Percentiles rank a stretch among this genome's conserved stretches.
Evolutionary conservation across 2,329 filamentous ascomycete species (phyloP).

Genomic region (Aspergillus clavatus): DNA sequence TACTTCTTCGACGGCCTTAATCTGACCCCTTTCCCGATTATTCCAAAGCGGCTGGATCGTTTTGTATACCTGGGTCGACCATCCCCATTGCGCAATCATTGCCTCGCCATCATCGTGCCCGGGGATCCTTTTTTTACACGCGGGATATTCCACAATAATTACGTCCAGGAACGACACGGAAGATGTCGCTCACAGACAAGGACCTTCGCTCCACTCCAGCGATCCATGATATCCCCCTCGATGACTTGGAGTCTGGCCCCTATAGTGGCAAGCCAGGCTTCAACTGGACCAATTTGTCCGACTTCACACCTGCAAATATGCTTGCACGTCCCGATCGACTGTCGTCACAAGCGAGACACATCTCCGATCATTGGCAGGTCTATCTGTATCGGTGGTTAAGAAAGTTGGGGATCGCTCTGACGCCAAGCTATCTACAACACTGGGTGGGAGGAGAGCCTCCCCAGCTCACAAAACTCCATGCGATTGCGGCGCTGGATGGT

Average conservation of each 20-base stretch:
- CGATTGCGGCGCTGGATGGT: constrained; percentile 40
- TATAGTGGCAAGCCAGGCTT: constrained; percentile 1
- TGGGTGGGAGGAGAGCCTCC: constrained; percentile 28
- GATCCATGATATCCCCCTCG: constrained; percentile 24
- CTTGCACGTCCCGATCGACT: constrained; percentile 16
- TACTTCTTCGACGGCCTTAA: neutral
- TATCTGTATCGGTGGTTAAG: constrained; percentile 19
- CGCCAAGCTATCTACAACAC: constrained; percentile 36
- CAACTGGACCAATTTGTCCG: constrained; percentile 22
- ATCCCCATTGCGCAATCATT: no score
- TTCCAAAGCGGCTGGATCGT: neutral
- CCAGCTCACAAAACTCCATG: constrained; percentile 29
- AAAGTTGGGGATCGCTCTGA: constrained; percentile 27
- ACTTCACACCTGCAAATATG: constrained; percentile 21
- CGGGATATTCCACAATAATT: neutral
- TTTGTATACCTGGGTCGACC: neutral
- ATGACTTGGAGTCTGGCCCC: constrained; percentile 26
- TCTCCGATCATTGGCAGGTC: constrained; percentile 22
- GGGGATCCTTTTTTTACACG: no score
- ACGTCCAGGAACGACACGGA: neutral
- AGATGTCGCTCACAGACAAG: constrained; percentile 15
- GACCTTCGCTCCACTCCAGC: constrained; percentile 18
- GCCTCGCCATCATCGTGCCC: no score
- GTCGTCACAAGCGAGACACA: constrained; percentile 15
- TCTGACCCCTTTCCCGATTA: neutral